A percentile compares a stretch with the other conserved stretches of the same genome.
Conservation (phyloP, 1,139 yeast species). For the Pichia sp. region DNA sequence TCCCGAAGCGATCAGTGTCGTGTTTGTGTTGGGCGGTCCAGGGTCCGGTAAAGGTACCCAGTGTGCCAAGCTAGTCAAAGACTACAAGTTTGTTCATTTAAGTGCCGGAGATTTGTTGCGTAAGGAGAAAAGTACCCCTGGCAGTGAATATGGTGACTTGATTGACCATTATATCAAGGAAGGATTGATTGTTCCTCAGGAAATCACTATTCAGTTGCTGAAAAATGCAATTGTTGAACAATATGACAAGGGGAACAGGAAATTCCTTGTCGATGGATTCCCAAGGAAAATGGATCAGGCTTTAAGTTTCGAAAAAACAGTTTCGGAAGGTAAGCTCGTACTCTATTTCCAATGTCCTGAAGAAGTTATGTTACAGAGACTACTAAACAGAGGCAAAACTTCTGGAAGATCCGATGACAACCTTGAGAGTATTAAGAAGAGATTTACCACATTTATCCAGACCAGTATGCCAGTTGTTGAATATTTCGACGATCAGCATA, state of each 20-base stretch:
- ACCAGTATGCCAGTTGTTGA: constrained; percentile 95
- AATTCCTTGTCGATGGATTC: constrained; percentile 89
- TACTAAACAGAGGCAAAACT: constrained; percentile 88
- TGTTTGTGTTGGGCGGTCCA: constrained; percentile 84
- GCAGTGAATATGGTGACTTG: constrained; percentile 79
- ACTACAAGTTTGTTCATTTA: constrained; percentile 79
- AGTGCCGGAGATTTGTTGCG: constrained; percentile 94
- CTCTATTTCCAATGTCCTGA: constrained; percentile 95
- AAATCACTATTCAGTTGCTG: constrained; percentile 80
- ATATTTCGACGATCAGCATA: constrained; percentile 67
- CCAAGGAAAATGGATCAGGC: constrained; percentile 99
- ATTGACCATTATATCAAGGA: constrained; percentile 81
- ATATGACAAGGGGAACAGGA: constrained; percentile 47
- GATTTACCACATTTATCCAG: constrained; percentile 80
- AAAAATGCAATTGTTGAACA: constrained; percentile 70
- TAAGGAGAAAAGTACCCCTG: constrained; percentile 82
- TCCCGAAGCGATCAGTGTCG: constrained; percentile 50
- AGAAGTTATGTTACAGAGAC: constrained; percentile 74
- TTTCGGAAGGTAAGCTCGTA: constrained; percentile 73
- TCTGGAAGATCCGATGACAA: constrained; percentile 94
- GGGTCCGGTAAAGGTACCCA: constrained; percentile 98
- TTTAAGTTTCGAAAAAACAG: constrained; percentile 74
- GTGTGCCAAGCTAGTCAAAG: constrained; percentile 76
- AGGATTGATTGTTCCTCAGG: constrained; percentile 93
- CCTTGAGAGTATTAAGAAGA: constrained; percentile 80